Percentiles rank a stretch among this genome's conserved stretches.
Evolutionary conservation across 352 stramenopile genomes (phyloP).

Genomic region (Pythium phragmitis): DNA sequence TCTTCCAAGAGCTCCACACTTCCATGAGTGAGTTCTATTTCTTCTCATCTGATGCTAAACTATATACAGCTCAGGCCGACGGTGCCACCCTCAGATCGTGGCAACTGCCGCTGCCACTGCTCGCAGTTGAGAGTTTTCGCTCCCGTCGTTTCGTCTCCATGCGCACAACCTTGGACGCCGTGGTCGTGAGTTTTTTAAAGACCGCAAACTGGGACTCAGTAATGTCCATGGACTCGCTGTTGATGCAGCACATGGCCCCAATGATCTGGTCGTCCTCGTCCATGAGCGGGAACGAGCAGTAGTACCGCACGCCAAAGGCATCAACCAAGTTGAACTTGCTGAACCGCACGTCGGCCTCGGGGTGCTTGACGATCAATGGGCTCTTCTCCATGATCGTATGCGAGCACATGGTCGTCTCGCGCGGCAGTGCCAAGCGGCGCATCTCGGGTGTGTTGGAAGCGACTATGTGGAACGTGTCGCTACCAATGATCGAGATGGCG

Average conservation of each 20-base stretch:
- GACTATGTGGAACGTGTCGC: slow-evolving; percentile 35
- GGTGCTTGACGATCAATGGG: slow-evolving; percentile 45
- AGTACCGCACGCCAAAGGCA: slow-evolving; percentile 46
- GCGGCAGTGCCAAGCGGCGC: slow-evolving; percentile 35
- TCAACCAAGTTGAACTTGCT: slow-evolving; percentile 27
- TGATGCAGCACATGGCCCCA: slow-evolving; percentile 49
- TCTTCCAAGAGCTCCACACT: too few relatives aligned
- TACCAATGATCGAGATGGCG: slow-evolving; percentile 54
- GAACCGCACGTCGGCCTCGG: slow-evolving; percentile 48
- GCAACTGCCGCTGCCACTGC: neutral
- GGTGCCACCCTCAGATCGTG: neutral
- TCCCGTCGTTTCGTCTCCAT: slow-evolving; percentile 3
- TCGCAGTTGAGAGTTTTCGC: neutral
- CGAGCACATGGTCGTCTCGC: slow-evolving; percentile 53
- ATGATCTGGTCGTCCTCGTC: slow-evolving; percentile 42
- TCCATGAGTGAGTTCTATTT: neutral
- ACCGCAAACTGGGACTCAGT: slow-evolving; percentile 50
- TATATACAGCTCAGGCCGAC: slow-evolving; percentile 3
- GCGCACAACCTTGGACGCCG: slow-evolving; percentile 13
- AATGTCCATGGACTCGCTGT: slow-evolving; percentile 32
- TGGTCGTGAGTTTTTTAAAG: slow-evolving; percentile 46
- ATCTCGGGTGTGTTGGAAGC: slow-evolving; percentile 36
- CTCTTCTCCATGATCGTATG: slow-evolving; percentile 52
- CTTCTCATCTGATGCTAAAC: neutral
- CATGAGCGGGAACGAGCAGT: slow-evolving; percentile 64